Evolutionary conservation across 139 green algal species (phyloP).

Genomic region (Klebsormidium nitens): DNA sequence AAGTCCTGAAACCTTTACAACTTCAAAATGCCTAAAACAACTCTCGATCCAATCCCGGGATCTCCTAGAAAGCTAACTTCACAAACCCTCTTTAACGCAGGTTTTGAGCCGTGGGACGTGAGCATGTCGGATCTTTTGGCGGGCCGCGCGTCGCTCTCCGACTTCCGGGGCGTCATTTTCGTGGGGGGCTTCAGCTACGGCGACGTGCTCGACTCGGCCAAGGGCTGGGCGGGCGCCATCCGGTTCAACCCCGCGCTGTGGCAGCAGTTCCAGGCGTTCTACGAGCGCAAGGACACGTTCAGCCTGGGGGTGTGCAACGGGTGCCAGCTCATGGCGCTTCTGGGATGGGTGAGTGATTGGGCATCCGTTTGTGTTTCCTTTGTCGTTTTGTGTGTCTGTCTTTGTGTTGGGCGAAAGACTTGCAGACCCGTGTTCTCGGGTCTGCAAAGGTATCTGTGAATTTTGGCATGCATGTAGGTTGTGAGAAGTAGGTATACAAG

Average conservation of each 20-base stretch:
- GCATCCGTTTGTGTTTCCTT: constrained; percentile 12
- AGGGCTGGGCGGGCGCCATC: constrained; percentile 95
- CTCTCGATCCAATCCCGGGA: no score
- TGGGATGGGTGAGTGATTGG: constrained; percentile 86
- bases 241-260: constrained; percentile 77
- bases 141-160: constrained; percentile 63
- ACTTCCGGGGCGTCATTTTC: constrained; percentile 70
- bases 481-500: no score
- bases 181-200: constrained; percentile 70
- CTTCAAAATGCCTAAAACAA: no score
- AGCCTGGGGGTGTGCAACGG: constrained; percentile 97
- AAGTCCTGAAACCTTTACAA: no score
- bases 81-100: constrained; percentile 51
- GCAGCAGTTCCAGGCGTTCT: constrained; percentile 76
- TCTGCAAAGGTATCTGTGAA: no score
- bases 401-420: no score
- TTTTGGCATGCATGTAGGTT: no score
- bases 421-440: no score
- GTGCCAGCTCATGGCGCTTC: constrained; percentile 98
- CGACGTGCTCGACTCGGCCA: constrained; percentile 93
- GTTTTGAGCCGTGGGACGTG: constrained; percentile 95
- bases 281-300: constrained; percentile 80
- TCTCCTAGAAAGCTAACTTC: no score
- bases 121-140: constrained; percentile 92
- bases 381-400: not conserved